phyloP scores from a whole-genome alignment of 345 rosid species.

The Arabidopsis suecica region DNA sequence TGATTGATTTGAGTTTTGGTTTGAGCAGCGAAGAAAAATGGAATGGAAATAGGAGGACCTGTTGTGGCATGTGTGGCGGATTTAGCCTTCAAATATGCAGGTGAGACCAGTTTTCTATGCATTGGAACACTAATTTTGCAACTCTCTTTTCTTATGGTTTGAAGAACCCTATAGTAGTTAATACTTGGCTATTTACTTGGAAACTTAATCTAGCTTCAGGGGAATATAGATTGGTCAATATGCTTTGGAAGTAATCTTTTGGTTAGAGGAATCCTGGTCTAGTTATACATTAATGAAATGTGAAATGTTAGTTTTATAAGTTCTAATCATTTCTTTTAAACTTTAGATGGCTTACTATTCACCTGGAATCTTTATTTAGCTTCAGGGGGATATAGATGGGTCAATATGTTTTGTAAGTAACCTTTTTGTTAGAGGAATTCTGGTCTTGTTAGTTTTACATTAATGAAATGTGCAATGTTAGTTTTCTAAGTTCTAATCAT shows the following conservation, averaged over 20 bases:
- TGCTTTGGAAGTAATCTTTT: conserved; percentile 8
- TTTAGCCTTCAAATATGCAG: conserved; percentile 77
- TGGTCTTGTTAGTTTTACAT: background rate
- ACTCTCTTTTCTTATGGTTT: background rate
- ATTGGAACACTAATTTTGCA: background rate
- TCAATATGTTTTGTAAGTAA: conserved; percentile 4
- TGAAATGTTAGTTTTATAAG: background rate
- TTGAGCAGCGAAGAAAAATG: conserved; percentile 63
- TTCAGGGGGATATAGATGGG: conserved; percentile 7
- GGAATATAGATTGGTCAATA: background rate
- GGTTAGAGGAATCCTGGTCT: background rate
- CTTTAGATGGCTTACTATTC: background rate
- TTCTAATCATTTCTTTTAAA: background rate
- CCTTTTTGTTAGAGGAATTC: background rate
- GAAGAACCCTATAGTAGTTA: background rate
- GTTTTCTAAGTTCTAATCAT: background rate
- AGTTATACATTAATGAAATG: background rate
- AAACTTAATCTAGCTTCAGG: conserved; percentile 19
- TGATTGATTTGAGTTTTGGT: conserved; percentile 9
- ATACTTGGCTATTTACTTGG: background rate
- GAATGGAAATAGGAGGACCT: conserved; percentile 68
- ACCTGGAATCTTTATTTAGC: conserved; percentile 3
- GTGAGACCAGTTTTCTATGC: conserved; percentile 41
- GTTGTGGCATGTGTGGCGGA: conserved; percentile 75
- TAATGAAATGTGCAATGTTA: background rate